These are phyloP conservation scores for Diutina siamensis DNA, from an alignment of 1,139 yeast genomes.

Conservation along the genomic window DNA sequence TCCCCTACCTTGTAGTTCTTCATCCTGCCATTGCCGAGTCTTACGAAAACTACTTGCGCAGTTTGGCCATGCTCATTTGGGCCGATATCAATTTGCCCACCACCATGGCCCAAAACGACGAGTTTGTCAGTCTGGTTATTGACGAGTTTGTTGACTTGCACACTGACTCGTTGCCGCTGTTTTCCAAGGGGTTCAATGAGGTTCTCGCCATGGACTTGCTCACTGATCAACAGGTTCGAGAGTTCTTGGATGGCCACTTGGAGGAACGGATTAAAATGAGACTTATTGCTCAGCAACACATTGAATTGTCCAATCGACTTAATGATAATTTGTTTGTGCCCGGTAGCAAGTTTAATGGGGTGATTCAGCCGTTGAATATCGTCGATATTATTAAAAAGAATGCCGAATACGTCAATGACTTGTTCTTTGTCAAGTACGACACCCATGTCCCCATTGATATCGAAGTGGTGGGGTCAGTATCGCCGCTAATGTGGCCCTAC, in stretches of 20 bases:
- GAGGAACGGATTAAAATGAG: conserved; percentile 80
- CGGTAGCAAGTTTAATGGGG: conserved; percentile 51
- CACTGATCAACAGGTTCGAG: conserved; percentile 38
- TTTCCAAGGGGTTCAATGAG: conserved; percentile 78
- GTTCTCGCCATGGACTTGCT: conserved; percentile 37
- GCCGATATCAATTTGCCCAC: conserved; percentile 22
- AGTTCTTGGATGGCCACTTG: conserved; percentile 65
- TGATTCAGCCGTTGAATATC: conserved; percentile 54
- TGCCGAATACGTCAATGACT: conserved; percentile 68
- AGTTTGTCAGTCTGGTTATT: conserved; percentile 38
- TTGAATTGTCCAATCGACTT: conserved; percentile 38
- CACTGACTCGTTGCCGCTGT: conserved; percentile 67
- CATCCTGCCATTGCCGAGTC: conserved; percentile 87
- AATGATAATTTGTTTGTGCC: conserved; percentile 13
- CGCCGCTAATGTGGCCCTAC: conserved; percentile 46
- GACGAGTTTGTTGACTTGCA: conserved; percentile 59
- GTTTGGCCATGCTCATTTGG: conserved; percentile 37
- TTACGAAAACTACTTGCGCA: conserved; percentile 58
- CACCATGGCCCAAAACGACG: conserved; percentile 40
- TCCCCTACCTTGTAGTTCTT: conserved; percentile 75
- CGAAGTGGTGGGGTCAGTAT: conserved; percentile 16
- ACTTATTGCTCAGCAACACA: conserved; percentile 74
- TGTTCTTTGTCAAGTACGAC: conserved; percentile 74
- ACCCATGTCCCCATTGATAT: conserved; percentile 51
- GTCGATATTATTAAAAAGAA: conserved; percentile 49